Evolutionary conservation across 768 basidiomycete species (phyloP), one percentile per base, ranked within the genome.

Genomic region (Boletus tomentosulus): DNA sequence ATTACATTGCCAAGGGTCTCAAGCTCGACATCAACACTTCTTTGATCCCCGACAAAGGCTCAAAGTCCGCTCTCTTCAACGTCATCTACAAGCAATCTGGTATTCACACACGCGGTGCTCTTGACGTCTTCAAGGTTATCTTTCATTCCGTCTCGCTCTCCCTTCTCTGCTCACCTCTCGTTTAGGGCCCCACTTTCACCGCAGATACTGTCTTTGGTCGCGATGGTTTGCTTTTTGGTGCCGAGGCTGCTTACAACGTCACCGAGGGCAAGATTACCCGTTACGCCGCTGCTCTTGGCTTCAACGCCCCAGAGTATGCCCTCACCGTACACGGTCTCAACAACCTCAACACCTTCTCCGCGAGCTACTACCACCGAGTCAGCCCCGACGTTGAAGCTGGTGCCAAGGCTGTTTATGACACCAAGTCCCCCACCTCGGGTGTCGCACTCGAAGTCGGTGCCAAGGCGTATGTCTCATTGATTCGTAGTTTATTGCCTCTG

Each of bases 301-400:
- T 88, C 84, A 93, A 90, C 68, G 95, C 96, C 39, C 92, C 95
- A 33, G 92, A 98, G 71, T 96, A 95, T 73, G 88, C 94, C 57
- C 83, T 98, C 71, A 92, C 95, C 67, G 61, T 98, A 55, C 95
- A 98, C 75, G 92, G 88, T 61, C 84, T 98, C 68, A 88, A 90
- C 79, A 98, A 97, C 83, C 74, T 97, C 72, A 88, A 86, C 71
- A 87, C 86, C 65, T 98, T 94, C 79, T 80, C 88, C 50, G 97
- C 96, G 55, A 91, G 88, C 73, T 99, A 98, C 83, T 98, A 98
- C 82, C 97, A 99, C 83, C 88, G 89, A 57, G 93, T 97, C 70
- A 88, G 79, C 72, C 73, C 78, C 55, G 92, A 94, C 65, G 92
- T 95, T 48, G 94, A 96, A 77, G 94, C 92, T 56, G 92, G 92